Conservation (phyloP, 148 eudicot genomes). For the Amaranthus palmeri region DNA sequence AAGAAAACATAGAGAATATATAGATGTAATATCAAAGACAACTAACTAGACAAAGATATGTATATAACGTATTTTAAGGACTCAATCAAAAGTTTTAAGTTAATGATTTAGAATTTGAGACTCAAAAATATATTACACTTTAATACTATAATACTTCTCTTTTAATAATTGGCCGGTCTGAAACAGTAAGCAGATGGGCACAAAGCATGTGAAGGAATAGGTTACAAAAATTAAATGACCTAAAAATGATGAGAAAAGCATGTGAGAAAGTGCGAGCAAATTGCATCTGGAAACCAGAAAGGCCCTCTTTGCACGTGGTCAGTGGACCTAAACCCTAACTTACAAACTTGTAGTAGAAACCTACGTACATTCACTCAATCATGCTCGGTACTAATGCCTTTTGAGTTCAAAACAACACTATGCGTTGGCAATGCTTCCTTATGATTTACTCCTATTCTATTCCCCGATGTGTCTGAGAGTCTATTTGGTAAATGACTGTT, state of each 20-base stretch:
- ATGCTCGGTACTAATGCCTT: neutral
- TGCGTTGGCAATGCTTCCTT: neutral
- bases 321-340: slow-evolving; percentile 8
- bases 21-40: too few relatives aligned
- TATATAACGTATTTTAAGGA: too few relatives aligned
- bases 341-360: neutral
- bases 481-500: too few relatives aligned
- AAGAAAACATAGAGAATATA: too few relatives aligned
- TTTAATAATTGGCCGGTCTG: slow-evolving; percentile 1
- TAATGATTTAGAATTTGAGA: too few relatives aligned
- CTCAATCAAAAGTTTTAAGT: too few relatives aligned
- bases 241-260: slow-evolving; percentile 17
- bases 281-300: slow-evolving; percentile 21
- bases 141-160: too few relatives aligned
- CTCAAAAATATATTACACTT: too few relatives aligned
- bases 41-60: too few relatives aligned
- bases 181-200: neutral
- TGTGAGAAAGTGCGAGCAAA: slow-evolving; percentile 8
- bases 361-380: slow-evolving; percentile 6
- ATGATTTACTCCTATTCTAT: neutral
- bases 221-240: slow-evolving; percentile 2
- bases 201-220: slow-evolving; percentile 13
- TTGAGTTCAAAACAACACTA: neutral
- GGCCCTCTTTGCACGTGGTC: slow-evolving; percentile 14
- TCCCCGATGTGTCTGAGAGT: too few relatives aligned